Conservation (phyloP, 371 early-diverging fungal genomes). For the Mortierella sp. region DNA sequence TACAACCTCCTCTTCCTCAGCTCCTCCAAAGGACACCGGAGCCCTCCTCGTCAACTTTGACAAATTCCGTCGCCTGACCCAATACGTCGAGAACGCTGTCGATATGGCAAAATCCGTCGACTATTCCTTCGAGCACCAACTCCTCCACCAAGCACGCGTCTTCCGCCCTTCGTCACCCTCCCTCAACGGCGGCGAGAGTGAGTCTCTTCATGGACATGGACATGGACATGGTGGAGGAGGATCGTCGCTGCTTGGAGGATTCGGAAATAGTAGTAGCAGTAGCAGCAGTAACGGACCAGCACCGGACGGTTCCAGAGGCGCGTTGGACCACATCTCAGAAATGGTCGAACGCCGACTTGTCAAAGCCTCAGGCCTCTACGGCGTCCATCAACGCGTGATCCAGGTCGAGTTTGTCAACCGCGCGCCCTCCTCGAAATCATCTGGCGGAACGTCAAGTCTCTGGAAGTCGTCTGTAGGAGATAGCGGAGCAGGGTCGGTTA, state of each 20-base stretch:
- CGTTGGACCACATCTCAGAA: slow-evolving; percentile 49
- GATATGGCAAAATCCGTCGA: slow-evolving; percentile 44
- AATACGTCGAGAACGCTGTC: slow-evolving; percentile 55
- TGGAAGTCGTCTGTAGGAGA: slow-evolving; percentile 40
- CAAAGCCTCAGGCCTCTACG: slow-evolving; percentile 53
- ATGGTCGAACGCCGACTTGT: slow-evolving; percentile 48
- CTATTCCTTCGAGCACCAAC: slow-evolving; percentile 53
- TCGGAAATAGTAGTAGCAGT: background rate
- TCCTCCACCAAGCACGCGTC: slow-evolving; percentile 50
- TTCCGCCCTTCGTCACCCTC: slow-evolving; percentile 42
- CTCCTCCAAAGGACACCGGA: background rate
- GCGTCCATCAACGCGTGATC: slow-evolving; percentile 39
- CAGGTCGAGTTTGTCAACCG: slow-evolving; percentile 49
- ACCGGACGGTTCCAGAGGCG: slow-evolving; percentile 15
- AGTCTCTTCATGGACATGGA: slow-evolving; percentile 18
- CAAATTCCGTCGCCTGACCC: slow-evolving; percentile 60
- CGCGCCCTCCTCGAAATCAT: slow-evolving; percentile 9
- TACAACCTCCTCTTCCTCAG: background rate
- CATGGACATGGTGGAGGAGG: background rate
- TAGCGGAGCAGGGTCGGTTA: slow-evolving; percentile 12
- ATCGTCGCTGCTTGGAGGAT: background rate
- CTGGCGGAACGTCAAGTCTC: slow-evolving; percentile 4
- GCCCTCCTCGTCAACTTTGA: slow-evolving; percentile 65
- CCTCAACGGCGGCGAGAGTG: slow-evolving; percentile 15
- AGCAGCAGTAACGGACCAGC: background rate